Conservation (phyloP, 2,329 filamentous ascomycete genomes). For the Aspergillus alliaceus region DNA sequence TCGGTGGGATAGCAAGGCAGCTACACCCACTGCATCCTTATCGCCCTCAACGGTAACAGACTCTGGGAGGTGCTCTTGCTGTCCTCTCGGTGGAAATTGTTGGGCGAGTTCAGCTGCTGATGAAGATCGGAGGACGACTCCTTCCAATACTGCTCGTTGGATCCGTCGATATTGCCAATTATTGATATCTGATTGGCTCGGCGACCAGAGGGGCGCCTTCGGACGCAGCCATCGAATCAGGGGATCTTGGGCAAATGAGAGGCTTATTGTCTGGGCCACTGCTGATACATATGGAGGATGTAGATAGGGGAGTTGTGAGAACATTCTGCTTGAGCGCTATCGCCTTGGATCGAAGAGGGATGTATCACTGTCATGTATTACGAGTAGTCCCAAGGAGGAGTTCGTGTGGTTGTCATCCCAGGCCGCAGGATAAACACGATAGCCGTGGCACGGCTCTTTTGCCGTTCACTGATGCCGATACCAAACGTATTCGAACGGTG, state of each 20-base stretch:
- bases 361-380: not conserved
- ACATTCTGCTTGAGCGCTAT: not conserved
- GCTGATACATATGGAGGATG: slow-evolving; percentile 13
- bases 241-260: slow-evolving; percentile 26
- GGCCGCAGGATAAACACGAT: not conserved
- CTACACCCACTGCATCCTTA: slow-evolving; percentile 16
- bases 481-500: too few relatives aligned
- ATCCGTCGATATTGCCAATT: slow-evolving; percentile 27
- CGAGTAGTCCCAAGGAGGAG: not conserved
- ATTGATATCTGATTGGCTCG: not conserved
- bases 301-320: slow-evolving; percentile 3
- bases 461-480: not conserved
- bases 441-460: not conserved
- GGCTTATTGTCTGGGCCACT: slow-evolving; percentile 20
- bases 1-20: slow-evolving; percentile 22
- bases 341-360: too few relatives aligned
- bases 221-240: slow-evolving; percentile 27
- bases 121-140: slow-evolving; percentile 19
- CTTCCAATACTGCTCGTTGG: slow-evolving; percentile 19
- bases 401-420: not conserved
- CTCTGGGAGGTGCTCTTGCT: not conserved
- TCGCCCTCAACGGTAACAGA: not conserved
- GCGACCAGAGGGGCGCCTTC: slow-evolving; percentile 15
- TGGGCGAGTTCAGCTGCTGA: slow-evolving; percentile 9
- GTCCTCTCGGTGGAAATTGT: slow-evolving; percentile 1